Evolutionary conservation across 2,329 filamentous ascomycete genomes (phyloP), one percentile per base, ranked within the genome.

Genomic region (Aspergillus phoenicis): DNA sequence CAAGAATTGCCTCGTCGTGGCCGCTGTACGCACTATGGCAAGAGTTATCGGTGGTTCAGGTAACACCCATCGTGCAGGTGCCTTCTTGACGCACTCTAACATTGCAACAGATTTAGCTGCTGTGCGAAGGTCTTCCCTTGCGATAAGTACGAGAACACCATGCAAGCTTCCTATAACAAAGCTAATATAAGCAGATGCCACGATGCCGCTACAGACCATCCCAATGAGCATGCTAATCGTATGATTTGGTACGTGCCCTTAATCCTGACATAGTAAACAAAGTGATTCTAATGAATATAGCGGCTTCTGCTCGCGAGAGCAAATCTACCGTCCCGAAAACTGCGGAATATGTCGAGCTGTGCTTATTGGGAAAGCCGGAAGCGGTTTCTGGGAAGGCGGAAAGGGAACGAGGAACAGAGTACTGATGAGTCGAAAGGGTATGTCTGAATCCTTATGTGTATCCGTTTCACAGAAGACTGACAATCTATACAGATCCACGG

Each of bases 371-470:
- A 88, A 86, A 70, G 85, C 85, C 3, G 80, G 80, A 7, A 80
- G 80, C 47, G 91, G 91, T 0, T 96, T 93, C 77, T 96, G 91
- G 91, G 91, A 96, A 79, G 91, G 91, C 10, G 91, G 91, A 1
- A 91, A 90, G 73, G 90, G 90, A 1, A 93, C 90, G n/a, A 81
- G 91, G 62, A 89, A 93, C 71, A 85, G 82, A 74, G 78, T 77
- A 33, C 78, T 83, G 69, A 93, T 93, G 91, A 90, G 87, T 69
- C 82, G 87, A 62, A 92, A 91, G 77, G 81, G 80, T 80, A 72
- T 47, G 72, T 63, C 61, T 22, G 33, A 24, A 15, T 8, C 26
- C 39, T n/a, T 22, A n/a, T 28, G 41, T n/a, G 52, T 15, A 33
- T 20, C 13, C 7, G 20, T 49, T 36, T 22, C 22, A 24, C 7